Percentiles rank a stretch among this genome's conserved stretches.
phyloP scores from a whole-genome alignment of 2,329 filamentous ascomycete species.

The Zopfia rhizophila region DNA sequence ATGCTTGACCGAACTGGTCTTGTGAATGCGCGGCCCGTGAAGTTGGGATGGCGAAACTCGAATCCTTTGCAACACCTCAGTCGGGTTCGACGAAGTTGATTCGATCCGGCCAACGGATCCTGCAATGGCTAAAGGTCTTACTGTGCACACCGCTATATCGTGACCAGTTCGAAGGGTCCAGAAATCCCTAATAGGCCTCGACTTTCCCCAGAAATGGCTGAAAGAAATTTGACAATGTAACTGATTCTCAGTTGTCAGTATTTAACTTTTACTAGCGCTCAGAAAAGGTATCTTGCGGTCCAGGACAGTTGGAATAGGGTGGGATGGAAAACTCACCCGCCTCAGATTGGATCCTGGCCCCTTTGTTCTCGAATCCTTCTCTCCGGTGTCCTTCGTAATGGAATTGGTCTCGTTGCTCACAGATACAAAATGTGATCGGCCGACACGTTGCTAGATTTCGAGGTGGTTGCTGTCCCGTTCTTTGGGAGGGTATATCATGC shows the following conservation, averaged over 20 bases:
- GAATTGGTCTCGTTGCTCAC: too few relatives aligned
- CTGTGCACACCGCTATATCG: not conserved
- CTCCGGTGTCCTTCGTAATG: conserved; percentile 18
- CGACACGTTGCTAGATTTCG: conserved; percentile 4
- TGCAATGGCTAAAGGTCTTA: not conserved
- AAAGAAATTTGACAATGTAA: conserved; percentile 24
- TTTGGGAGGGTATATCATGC: conserved; percentile 18
- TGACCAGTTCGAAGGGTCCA: not conserved
- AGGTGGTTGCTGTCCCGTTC: conserved; percentile 6
- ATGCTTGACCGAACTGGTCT: not conserved
- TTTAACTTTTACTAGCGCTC: not conserved
- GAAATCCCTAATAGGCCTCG: not conserved
- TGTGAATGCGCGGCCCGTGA: not conserved
- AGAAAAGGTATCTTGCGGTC: conserved; percentile 19
- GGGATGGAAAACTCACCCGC: conserved; percentile 28
- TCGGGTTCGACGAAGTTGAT: not conserved
- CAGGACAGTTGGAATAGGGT: conserved; percentile 16
- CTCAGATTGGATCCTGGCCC: conserved; percentile 23
- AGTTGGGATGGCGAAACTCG: conserved; percentile 11
- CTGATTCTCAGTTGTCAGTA: conserved; percentile 18
- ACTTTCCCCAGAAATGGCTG: conserved; percentile 25
- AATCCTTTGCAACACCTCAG: conserved; percentile 2
- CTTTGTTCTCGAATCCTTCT: conserved; percentile 22
- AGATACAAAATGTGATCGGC: too few relatives aligned
- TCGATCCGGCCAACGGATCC: conserved; percentile 2